Conservation (phyloP, 2,329 filamentous ascomycete genomes). For the Chalaropsis thielavioides region DNA sequence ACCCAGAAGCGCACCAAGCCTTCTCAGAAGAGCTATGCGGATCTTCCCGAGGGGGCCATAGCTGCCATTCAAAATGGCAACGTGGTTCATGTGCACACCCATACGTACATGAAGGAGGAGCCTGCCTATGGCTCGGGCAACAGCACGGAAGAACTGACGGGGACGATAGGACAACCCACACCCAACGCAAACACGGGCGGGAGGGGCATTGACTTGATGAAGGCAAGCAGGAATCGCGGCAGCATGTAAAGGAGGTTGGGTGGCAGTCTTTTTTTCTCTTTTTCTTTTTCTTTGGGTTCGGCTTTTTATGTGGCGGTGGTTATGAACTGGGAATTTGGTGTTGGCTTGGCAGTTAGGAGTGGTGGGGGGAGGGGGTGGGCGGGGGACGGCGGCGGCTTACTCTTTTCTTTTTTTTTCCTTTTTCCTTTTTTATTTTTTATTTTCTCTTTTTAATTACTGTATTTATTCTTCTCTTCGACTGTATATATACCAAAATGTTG, state of each 20-base stretch:
- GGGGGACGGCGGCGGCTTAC: too few species aligned
- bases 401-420: too few species aligned
- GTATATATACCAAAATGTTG: not conserved
- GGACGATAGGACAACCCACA: not conserved
- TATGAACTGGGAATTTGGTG: not conserved
- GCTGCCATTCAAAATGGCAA: constrained; percentile 7
- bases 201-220: not conserved
- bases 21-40: not conserved
- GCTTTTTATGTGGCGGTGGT: not conserved
- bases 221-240: constrained; percentile 1
- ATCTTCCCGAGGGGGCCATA: not conserved
- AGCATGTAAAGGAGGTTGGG: not conserved
- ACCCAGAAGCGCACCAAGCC: not conserved
- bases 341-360: not conserved
- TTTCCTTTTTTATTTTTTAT: not conserved
- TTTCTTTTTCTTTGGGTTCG: not conserved
- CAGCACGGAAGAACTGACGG: constrained; percentile 13
- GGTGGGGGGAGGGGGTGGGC: too few species aligned
- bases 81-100: constrained; percentile 12
- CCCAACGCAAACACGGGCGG: not conserved
- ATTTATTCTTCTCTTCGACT: not conserved
- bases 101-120: constrained; percentile 11
- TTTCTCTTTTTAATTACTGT: not conserved
- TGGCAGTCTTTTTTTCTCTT: not conserved
- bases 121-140: not conserved